Base-by-base conservation (phyloP, 768 basidiomycete species). In the Daedaleopsis nitida region DNA sequence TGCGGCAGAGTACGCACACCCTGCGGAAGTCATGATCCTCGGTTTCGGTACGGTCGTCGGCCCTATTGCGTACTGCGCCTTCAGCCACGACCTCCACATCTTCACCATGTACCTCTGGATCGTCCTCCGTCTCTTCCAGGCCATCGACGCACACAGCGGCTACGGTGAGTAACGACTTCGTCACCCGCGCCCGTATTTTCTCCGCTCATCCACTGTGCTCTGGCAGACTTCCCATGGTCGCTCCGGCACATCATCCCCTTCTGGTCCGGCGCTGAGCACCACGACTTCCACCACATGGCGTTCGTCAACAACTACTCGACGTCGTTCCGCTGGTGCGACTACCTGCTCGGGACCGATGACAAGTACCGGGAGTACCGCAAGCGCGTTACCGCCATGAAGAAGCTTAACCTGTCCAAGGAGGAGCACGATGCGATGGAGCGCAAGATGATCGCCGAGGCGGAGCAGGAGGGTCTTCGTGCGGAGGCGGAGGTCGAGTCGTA, bases 251-350 rank as follows among this genome's bases (percentile, higher is more conserved):
- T 94, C 66, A 61, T 98, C 35, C 95, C 95, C 2, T 92, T 98
- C 83, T 98, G 96, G 96, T 90, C 92, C 8, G 96, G 96, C 42
- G 95, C 95, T 0, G 96, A 98, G 69, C 94, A 96, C 77, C 96
- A 97, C 73, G 96, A 98, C 72, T 98, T 94, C 86, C 96, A 98
- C 76, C 96, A 99, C 77, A 92, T 94, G 91, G 88, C 91, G 4
- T 96, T 95, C 80, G 86, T 86, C 52, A 94, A 95, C 81, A 96
- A 96, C 81, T 96, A 83, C 73, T 91, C 92, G 10, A 96, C 94
- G 8, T 92, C 89, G 21, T 97, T 97, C 86, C 86, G 94, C 43
- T 96, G 92, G 89, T 93, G 91, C 74, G 96, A 98, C 74, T 82
- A 83, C 61, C 75, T 94, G 66, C 88, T 92, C 69, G 95, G 95